phyloP scores from a whole-genome alignment of 257 asterid genomes.

The Lithospermum erythrorhizon region DNA sequence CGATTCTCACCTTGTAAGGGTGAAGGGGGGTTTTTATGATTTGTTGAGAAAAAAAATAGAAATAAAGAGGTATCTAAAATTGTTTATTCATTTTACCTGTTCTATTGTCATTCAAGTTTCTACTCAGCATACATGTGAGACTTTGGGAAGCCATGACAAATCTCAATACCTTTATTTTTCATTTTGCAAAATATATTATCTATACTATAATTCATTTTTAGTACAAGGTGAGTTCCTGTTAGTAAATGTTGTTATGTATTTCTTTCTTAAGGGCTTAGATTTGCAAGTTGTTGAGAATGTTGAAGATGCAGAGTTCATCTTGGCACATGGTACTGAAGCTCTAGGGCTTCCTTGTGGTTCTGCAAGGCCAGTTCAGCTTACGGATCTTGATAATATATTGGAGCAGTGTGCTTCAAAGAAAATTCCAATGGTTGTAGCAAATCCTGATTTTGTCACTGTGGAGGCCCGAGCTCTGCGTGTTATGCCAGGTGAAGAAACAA shows the following conservation, averaged over 20 bases:
- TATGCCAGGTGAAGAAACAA: conserved; percentile 66
- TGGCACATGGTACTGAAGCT: conserved; percentile 98
- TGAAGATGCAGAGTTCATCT: conserved; percentile 68
- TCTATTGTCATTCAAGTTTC: not conserved
- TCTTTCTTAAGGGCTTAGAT: conserved; percentile 59
- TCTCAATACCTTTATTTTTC: not conserved
- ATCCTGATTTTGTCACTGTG: conserved; percentile 97
- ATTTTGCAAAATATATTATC: no score
- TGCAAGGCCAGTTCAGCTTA: conserved; percentile 49
- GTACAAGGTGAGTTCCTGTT: not conserved
- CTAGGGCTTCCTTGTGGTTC: conserved; percentile 77
- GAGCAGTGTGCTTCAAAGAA: conserved; percentile 64
- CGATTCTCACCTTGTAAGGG: no score
- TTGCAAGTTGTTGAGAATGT: conserved; percentile 71
- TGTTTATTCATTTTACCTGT: not conserved
- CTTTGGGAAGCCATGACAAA: not conserved
- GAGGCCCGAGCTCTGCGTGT: conserved; percentile 81
- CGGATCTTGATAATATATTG: conserved; percentile 65
- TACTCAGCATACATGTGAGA: not conserved
- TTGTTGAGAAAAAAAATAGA: no score
- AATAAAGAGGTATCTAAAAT: not conserved
- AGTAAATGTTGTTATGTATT: conserved; percentile 5
- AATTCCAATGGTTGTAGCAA: conserved; percentile 94
- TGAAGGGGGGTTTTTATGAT: no score
- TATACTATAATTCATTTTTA: no score